phyloP scores from a whole-genome alignment of 2,329 filamentous ascomycete genomes.

The Pestalotiopsis sp. region DNA sequence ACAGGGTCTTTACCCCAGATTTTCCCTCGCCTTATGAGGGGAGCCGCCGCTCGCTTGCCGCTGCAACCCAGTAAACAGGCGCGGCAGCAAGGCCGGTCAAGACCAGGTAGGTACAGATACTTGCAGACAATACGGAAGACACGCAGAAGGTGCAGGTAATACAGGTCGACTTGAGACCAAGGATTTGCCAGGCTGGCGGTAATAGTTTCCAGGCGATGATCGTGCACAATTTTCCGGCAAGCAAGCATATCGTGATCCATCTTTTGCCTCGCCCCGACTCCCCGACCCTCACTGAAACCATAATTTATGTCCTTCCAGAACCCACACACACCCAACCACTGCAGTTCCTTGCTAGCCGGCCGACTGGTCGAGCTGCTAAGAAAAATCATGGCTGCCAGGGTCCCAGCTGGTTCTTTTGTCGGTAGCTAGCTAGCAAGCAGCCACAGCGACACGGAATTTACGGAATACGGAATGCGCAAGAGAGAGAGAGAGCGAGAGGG shows the following conservation, averaged over 20 bases:
- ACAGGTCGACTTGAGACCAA: neutral
- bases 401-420: neutral
- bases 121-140: neutral
- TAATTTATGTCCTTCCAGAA: neutral
- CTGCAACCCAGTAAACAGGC: conserved; percentile 3
- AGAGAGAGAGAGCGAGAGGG: neutral
- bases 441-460: neutral
- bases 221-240: neutral
- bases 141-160: neutral
- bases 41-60: conserved; percentile 3
- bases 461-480: neutral
- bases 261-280: neutral
- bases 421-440: neutral
- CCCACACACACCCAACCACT: neutral
- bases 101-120: neutral
- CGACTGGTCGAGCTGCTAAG: neutral
- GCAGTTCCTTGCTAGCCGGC: neutral
- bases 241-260: neutral
- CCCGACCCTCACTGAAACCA: neutral
- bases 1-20: conserved; percentile 9
- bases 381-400: neutral
- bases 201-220: neutral
- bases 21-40: conserved; percentile 5
- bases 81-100: neutral
- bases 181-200: neutral